phyloP scores from a whole-genome alignment of 2,329 filamentous ascomycete species.

The Raffaelea ambrosiae region DNA sequence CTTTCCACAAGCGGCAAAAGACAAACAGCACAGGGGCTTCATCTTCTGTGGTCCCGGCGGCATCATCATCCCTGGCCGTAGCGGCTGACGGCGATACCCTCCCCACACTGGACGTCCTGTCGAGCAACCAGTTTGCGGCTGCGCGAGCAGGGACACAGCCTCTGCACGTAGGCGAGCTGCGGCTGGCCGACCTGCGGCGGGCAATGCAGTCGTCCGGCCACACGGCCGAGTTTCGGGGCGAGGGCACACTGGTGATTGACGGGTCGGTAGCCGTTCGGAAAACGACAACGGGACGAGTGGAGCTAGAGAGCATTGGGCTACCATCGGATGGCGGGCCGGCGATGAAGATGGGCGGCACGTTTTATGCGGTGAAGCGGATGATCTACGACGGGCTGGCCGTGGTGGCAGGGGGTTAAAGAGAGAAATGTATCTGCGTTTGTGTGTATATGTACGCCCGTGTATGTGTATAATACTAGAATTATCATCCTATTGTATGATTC shows the following conservation, averaged over 20 bases:
- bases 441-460: neutral
- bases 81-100: conserved; percentile 20
- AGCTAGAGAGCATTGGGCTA: conserved; percentile 70
- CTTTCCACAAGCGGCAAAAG: conserved; percentile 40
- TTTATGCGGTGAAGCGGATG: conserved; percentile 79
- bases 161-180: conserved; percentile 87
- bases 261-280: conserved; percentile 83
- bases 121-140: conserved; percentile 48
- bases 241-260: conserved; percentile 86
- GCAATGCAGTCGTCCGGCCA: conserved; percentile 77
- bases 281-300: conserved; percentile 75
- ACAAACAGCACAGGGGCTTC: conserved; percentile 22
- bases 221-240: conserved; percentile 84
- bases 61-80: conserved; percentile 11
- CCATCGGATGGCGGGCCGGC: conserved; percentile 31
- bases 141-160: conserved; percentile 73
- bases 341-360: conserved; percentile 50
- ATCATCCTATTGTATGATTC: no score
- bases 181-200: conserved; percentile 78
- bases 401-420: conserved; percentile 60
- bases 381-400: conserved; percentile 94
- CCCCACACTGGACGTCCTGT: conserved; percentile 46
- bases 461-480: no score
- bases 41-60: no score
- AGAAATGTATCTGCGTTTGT: neutral